Percentiles rank a stretch among this genome's conserved stretches.
phyloP scores from a whole-genome alignment of 2,329 filamentous ascomycete genomes.

The Emmonsiellopsis sp. region DNA sequence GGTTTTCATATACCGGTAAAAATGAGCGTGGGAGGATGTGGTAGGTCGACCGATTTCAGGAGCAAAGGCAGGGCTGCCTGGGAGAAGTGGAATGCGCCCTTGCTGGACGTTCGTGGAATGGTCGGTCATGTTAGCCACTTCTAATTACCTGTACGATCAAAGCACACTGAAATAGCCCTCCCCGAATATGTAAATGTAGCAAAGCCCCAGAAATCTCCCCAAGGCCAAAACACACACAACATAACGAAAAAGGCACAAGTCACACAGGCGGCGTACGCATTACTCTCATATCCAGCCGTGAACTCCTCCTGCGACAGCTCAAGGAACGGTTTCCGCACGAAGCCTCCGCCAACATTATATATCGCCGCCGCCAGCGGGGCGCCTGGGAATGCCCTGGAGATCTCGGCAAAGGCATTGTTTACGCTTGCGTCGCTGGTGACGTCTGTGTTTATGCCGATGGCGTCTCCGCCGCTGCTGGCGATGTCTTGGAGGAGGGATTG shows the following conservation, averaged over 20 bases:
- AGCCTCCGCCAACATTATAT: constrained; percentile 52
- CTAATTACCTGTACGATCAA: too few species aligned
- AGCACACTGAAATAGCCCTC: neutral
- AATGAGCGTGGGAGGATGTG: constrained; percentile 67
- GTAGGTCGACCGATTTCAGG: constrained; percentile 47
- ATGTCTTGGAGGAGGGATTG: constrained; percentile 50
- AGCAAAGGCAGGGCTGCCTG: constrained; percentile 63
- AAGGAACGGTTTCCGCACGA: constrained; percentile 52
- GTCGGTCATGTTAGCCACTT: neutral
- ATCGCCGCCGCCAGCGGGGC: constrained; percentile 44
- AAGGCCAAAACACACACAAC: neutral
- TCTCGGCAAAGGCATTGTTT: constrained; percentile 44
- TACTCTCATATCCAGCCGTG: constrained; percentile 40
- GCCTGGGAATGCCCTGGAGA: constrained; percentile 44
- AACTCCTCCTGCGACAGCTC: constrained; percentile 54
- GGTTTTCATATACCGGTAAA: constrained; percentile 48
- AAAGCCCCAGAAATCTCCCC: neutral
- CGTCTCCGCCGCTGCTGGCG: constrained; percentile 48
- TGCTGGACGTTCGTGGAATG: constrained; percentile 16
- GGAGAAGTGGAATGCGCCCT: constrained; percentile 67
- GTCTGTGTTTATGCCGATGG: constrained; percentile 53
- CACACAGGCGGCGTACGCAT: constrained; percentile 33
- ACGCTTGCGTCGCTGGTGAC: constrained; percentile 46
- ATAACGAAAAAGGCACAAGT: neutral
- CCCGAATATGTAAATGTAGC: neutral